Evolutionary conservation across 176 grass and related monocot genomes (phyloP).

Genomic region (Aechmea fasciata): DNA sequence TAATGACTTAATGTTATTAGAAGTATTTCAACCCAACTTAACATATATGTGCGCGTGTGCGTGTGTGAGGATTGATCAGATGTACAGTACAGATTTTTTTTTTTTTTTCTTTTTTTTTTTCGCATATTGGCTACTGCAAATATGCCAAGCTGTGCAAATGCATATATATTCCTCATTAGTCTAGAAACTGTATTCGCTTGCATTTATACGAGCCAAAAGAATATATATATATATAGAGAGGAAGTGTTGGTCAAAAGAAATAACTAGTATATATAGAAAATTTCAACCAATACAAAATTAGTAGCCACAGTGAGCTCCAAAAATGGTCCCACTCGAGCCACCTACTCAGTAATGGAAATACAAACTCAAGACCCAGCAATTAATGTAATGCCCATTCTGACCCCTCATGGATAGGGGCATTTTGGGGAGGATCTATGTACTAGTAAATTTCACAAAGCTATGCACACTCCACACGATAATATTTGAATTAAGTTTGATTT

Average conservation of each 20-base stretch:
- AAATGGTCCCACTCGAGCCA: slow-evolving; percentile 31
- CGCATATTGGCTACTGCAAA: neutral
- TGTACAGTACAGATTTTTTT: neutral
- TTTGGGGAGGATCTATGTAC: neutral
- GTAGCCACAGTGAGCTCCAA: slow-evolving; percentile 43
- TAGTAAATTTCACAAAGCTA: neutral
- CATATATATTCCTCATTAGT: too few species aligned
- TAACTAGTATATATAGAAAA: too few species aligned
- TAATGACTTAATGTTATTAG: too few species aligned
- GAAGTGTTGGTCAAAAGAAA: neutral
- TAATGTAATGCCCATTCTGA: neutral
- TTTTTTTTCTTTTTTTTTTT: too few species aligned
- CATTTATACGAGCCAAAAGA: too few species aligned
- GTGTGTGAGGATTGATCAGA: too few species aligned
- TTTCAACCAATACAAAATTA: slow-evolving; percentile 95
- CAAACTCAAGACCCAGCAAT: neutral
- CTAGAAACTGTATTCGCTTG: too few species aligned
- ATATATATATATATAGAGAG: too few species aligned
- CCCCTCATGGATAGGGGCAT: neutral
- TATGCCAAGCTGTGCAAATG: neutral
- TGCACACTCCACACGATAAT: neutral
- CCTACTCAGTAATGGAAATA: slow-evolving; percentile 60
- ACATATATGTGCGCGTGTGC: too few species aligned
- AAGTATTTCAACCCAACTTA: too few species aligned
- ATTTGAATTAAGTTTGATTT: neutral